phyloP scores from a whole-genome alignment of 1,139 yeast species.

The Scheffersomyces segobiensis region DNA sequence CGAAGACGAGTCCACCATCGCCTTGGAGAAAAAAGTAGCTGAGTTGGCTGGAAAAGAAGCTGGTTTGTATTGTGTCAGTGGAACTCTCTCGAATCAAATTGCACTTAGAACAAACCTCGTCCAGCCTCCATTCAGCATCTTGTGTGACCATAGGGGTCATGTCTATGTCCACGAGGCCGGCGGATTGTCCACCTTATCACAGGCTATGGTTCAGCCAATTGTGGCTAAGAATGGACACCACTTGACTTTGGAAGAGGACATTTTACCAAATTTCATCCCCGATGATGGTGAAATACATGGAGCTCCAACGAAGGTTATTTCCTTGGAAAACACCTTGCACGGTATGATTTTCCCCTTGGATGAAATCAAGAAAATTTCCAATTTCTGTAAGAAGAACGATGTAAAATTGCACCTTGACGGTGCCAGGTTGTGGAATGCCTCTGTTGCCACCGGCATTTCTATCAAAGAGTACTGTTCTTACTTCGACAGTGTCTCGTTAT shows the following conservation, averaged over 20 bases:
- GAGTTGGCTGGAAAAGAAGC: conserved; percentile 78
- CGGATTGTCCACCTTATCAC: conserved; percentile 84
- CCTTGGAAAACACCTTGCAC: conserved; percentile 85
- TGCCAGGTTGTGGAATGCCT: conserved; percentile 94
- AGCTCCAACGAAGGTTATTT: conserved; percentile 84
- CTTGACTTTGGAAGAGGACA: conserved; percentile 73
- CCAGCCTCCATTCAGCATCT: conserved; percentile 84
- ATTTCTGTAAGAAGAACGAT: conserved; percentile 65
- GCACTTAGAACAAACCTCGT: conserved; percentile 74
- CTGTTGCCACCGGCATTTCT: conserved; percentile 70
- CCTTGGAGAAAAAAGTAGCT: conserved; percentile 67
- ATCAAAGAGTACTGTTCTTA: conserved; percentile 70
- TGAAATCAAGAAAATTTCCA: conserved; percentile 71
- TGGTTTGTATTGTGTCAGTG: conserved; percentile 82
- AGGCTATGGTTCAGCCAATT: conserved; percentile 90
- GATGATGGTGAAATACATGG: conserved; percentile 85
- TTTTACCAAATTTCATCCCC: conserved; percentile 61
- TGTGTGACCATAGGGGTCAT: conserved; percentile 87
- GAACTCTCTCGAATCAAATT: conserved; percentile 88
- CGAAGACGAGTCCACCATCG: conserved; percentile 73
- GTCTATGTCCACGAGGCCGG: conserved; percentile 86
- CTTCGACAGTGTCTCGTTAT: conserved; percentile 87
- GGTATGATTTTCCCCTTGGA: conserved; percentile 83
- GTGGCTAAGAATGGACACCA: conserved; percentile 72
- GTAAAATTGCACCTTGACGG: conserved; percentile 86